Evolutionary conservation across 2,329 filamentous ascomycete species (phyloP).

Genomic region (Cercospora sojina): DNA sequence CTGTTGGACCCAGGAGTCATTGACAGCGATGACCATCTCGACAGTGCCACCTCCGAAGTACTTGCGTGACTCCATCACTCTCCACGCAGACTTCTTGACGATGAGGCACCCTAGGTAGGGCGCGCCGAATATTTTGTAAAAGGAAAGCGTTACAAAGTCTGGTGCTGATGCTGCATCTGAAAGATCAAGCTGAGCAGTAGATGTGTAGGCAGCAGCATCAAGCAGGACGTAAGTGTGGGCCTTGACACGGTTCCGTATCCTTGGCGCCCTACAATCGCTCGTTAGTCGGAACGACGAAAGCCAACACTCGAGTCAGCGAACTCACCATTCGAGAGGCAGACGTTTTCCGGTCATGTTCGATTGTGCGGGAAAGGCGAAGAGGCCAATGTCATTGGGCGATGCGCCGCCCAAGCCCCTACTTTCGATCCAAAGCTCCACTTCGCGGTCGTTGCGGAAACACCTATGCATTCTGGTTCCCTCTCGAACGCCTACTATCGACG

Average conservation of each 20-base stretch:
- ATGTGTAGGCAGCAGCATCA: constrained; percentile 77
- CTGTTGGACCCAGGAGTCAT: constrained; percentile 74
- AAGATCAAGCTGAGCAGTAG: constrained; percentile 74
- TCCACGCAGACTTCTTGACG: constrained; percentile 67
- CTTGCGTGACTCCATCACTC: constrained; percentile 60
- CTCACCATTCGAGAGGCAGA: constrained; percentile 70
- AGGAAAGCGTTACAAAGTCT: constrained; percentile 81
- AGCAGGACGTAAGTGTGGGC: constrained; percentile 62
- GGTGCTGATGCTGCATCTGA: constrained; percentile 69
- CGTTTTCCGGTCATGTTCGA: constrained; percentile 85
- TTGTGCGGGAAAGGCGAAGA: constrained; percentile 84
- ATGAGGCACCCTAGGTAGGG: constrained; percentile 83
- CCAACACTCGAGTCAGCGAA: constrained; percentile 18
- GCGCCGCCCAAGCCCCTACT: constrained; percentile 39
- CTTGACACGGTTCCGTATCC: constrained; percentile 43
- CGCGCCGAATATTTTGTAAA: constrained; percentile 96
- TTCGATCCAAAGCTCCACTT: constrained; percentile 65
- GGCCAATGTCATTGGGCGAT: constrained; percentile 27
- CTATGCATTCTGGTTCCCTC: constrained; percentile 63
- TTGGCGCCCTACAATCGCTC: constrained; percentile 31
- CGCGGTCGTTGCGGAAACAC: constrained; percentile 65
- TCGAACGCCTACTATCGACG: constrained; percentile 76
- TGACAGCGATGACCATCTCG: constrained; percentile 73
- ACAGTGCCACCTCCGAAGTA: constrained; percentile 96
- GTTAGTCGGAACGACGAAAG: neutral